These are phyloP conservation scores for Carex parvula DNA, from an alignment of 176 grass and related monocot species.

Conservation along the genomic window DNA sequence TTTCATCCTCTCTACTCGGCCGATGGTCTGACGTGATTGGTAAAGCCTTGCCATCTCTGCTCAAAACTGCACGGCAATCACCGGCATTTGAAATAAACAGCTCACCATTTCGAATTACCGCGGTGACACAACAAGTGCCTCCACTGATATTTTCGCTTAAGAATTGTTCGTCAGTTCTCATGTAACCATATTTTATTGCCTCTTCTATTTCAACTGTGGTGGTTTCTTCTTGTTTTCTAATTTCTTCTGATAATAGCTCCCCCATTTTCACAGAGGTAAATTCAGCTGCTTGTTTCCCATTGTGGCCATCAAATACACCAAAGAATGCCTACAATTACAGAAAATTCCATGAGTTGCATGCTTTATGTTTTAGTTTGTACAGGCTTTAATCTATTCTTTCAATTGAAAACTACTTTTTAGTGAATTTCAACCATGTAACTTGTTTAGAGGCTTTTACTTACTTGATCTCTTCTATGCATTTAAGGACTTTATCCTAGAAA, in stretches of 20 bases:
- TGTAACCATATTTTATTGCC: conserved; percentile 52
- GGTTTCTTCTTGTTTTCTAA: conserved; percentile 26
- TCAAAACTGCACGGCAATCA: conserved; percentile 82
- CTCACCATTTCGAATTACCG: conserved; percentile 51
- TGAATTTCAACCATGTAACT: background rate
- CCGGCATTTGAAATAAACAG: conserved; percentile 81
- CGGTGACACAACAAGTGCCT: conserved; percentile 85
- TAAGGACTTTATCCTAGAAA: background rate
- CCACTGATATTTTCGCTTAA: conserved; percentile 63
- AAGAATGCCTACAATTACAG: conserved; percentile 60
- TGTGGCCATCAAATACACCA: conserved; percentile 93
- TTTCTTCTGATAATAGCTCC: conserved; percentile 50
- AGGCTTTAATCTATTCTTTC: background rate
- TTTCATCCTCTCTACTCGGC: conserved; percentile 66
- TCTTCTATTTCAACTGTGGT: conserved; percentile 34
- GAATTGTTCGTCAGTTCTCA: conserved; percentile 75
- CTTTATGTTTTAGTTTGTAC: background rate
- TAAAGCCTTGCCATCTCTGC: conserved; percentile 66
- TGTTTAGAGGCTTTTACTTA: background rate
- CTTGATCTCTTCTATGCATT: no score
- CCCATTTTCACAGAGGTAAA: conserved; percentile 81
- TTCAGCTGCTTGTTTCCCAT: conserved; percentile 74
- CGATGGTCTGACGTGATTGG: conserved; percentile 82
- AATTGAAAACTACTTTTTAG: background rate
- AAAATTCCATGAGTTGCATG: background rate